These are phyloP conservation scores for Cnidoscolus chayamansa DNA, from an alignment of 441 rosid species.

Conservation along the genomic window DNA sequence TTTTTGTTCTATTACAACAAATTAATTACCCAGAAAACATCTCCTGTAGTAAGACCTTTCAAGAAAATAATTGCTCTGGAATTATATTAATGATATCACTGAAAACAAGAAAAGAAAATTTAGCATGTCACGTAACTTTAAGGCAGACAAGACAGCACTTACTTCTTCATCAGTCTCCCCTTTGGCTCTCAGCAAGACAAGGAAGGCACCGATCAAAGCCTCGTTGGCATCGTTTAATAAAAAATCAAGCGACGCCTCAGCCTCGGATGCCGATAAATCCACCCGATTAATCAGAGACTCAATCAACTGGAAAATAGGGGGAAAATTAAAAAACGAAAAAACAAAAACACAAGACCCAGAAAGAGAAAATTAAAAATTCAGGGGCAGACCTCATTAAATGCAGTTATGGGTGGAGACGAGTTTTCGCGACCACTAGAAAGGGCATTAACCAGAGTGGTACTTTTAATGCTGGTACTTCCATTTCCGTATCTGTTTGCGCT, in stretches of 20 bases:
- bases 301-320: conserved; percentile 43
- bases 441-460: conserved; percentile 19
- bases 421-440: conserved; percentile 31
- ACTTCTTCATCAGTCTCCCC: conserved; percentile 95
- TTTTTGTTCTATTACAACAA: neutral
- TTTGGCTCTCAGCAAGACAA: conserved; percentile 84
- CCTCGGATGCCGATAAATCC: conserved; percentile 72
- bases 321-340: neutral
- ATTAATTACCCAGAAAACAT: neutral
- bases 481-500: conserved; percentile 3
- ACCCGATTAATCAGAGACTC: conserved; percentile 63
- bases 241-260: conserved; percentile 65
- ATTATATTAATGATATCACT: neutral
- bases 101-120: neutral
- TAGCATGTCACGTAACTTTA: neutral
- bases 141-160: conserved; percentile 9
- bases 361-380: neutral
- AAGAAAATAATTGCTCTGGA: neutral
- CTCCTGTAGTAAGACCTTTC: neutral
- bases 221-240: conserved; percentile 60
- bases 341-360: neutral
- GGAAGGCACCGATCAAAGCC: conserved; percentile 74
- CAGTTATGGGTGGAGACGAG: conserved; percentile 30
- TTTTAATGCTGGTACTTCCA: conserved; percentile 5
- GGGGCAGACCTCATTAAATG: conserved; percentile 52